Percentiles rank a stretch among this genome's conserved stretches.
phyloP scores from a whole-genome alignment of 2,329 filamentous ascomycete species.

The Botrytis cinerea region DNA sequence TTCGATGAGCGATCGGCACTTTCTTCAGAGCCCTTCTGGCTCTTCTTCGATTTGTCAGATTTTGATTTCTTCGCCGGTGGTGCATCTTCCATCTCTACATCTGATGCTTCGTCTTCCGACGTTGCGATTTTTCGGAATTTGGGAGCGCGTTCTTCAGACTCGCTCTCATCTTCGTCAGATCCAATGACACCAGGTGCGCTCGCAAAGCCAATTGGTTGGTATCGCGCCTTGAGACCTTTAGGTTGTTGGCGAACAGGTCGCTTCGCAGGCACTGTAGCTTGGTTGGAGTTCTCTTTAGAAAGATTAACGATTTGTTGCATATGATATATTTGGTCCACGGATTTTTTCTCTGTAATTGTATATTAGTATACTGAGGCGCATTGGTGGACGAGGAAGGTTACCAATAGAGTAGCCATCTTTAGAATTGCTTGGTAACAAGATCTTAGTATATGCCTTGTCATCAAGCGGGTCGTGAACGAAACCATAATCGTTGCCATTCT shows the following conservation, averaged over 20 bases:
- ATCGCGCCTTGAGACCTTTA: slow-evolving; percentile 66
- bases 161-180: slow-evolving; percentile 27
- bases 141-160: slow-evolving; percentile 30
- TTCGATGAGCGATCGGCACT: slow-evolving; percentile 28
- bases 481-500: slow-evolving; percentile 65
- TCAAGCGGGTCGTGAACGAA: slow-evolving; percentile 56
- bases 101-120: slow-evolving; percentile 21
- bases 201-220: slow-evolving; percentile 63
- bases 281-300: slow-evolving; percentile 25
- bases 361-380: slow-evolving; percentile 6
- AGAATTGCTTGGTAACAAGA: slow-evolving; percentile 60
- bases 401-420: slow-evolving; percentile 56
- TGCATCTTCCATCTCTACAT: slow-evolving; percentile 32
- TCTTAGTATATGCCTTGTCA: slow-evolving; percentile 55
- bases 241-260: slow-evolving; percentile 64
- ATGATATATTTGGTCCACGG: slow-evolving; percentile 62
- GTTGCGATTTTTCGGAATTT: slow-evolving; percentile 11
- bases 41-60: slow-evolving; percentile 20
- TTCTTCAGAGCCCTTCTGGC: slow-evolving; percentile 23
- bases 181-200: slow-evolving; percentile 48
- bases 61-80: slow-evolving; percentile 22
- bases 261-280: slow-evolving; percentile 50
- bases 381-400: slow-evolving; percentile 41
- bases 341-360: slow-evolving; percentile 29
- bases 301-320: slow-evolving; percentile 64